Evolutionary conservation across 2,329 filamentous ascomycete genomes (phyloP).

Genomic region (Alternaria alternata): DNA sequence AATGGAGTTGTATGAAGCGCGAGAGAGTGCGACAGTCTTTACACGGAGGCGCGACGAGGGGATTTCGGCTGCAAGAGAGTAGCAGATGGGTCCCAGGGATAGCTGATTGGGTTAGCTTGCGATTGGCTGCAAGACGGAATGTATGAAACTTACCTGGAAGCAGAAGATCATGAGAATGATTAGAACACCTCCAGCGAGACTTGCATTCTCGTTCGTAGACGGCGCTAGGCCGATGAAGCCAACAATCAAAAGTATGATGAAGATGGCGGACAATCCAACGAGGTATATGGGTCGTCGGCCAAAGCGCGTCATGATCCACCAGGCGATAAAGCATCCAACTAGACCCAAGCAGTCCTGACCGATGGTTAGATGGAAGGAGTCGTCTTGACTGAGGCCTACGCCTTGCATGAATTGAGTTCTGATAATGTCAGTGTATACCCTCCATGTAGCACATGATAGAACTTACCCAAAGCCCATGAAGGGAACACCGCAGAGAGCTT

Average conservation of each 20-base stretch:
- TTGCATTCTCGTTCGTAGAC: slow-evolving; percentile 55
- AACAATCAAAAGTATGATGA: slow-evolving; percentile 53
- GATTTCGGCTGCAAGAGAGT: slow-evolving; percentile 83
- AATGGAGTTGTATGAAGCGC: slow-evolving; percentile 50
- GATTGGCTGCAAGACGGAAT: not conserved
- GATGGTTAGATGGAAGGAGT: slow-evolving; percentile 35
- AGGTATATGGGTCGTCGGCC: slow-evolving; percentile 79
- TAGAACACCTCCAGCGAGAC: slow-evolving; percentile 34
- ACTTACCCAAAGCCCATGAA: slow-evolving; percentile 34
- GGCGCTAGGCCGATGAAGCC: slow-evolving; percentile 75
- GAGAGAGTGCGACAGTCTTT: slow-evolving; percentile 85
- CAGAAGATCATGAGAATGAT: slow-evolving; percentile 38
- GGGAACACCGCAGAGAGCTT: slow-evolving; percentile 44
- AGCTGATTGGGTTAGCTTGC: slow-evolving; percentile 74
- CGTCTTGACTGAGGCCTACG: slow-evolving; percentile 32
- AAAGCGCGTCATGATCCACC: slow-evolving; percentile 78
- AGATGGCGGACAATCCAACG: slow-evolving; percentile 59
- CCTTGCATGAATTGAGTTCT: slow-evolving; percentile 31
- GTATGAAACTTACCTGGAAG: slow-evolving; percentile 26
- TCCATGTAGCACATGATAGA: not conserved
- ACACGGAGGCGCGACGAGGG: slow-evolving; percentile 82
- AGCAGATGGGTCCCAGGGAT: slow-evolving; percentile 83
- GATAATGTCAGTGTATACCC: not conserved
- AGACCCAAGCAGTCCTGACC: slow-evolving; percentile 34
- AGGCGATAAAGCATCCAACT: slow-evolving; percentile 73